These are phyloP conservation scores for Coniochaeta sp. DNA, from an alignment of 2,329 filamentous ascomycete genomes.

Conservation along the genomic window DNA sequence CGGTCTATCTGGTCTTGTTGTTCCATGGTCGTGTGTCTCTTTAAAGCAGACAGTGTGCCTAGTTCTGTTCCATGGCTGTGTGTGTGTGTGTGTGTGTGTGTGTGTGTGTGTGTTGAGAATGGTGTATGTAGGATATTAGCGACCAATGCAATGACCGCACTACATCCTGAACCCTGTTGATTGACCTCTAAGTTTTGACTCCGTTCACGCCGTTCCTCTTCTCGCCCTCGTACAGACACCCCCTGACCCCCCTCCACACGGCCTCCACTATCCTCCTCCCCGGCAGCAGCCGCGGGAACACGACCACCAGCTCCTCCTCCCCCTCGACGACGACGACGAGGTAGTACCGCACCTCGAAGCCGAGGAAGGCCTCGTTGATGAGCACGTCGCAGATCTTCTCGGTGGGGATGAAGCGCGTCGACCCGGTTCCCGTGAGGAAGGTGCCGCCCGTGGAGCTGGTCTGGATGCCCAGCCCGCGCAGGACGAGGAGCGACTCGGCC, in stretches of 20 bases:
- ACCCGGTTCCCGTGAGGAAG: constrained; percentile 9
- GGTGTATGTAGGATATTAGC: neutral
- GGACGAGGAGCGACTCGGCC: constrained; percentile 81
- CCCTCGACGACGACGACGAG: constrained; percentile 84
- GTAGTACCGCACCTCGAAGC: constrained; percentile 87
- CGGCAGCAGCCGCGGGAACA: constrained; percentile 80
- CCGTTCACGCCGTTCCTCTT: neutral
- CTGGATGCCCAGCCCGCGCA: constrained; percentile 86
- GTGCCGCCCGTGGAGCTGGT: constrained; percentile 55
- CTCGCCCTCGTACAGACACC: constrained; percentile 67
- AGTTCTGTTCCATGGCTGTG: too few species aligned
- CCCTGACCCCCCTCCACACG: constrained; percentile 81
- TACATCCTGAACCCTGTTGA: neutral
- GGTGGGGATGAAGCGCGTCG: constrained; percentile 69
- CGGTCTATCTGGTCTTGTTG: neutral
- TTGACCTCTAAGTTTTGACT: neutral
- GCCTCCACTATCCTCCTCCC: constrained; percentile 68
- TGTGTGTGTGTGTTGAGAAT: neutral
- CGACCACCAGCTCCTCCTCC: constrained; percentile 85
- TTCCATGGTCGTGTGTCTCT: too few species aligned
- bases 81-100: too few species aligned
- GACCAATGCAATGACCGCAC: neutral
- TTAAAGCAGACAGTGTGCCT: too few species aligned
- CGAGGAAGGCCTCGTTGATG: constrained; percentile 89
- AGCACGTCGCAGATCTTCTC: constrained; percentile 88